Evolutionary conservation across 2,329 filamentous ascomycete species (phyloP).

Genomic region (Blastomyces percursus): DNA sequence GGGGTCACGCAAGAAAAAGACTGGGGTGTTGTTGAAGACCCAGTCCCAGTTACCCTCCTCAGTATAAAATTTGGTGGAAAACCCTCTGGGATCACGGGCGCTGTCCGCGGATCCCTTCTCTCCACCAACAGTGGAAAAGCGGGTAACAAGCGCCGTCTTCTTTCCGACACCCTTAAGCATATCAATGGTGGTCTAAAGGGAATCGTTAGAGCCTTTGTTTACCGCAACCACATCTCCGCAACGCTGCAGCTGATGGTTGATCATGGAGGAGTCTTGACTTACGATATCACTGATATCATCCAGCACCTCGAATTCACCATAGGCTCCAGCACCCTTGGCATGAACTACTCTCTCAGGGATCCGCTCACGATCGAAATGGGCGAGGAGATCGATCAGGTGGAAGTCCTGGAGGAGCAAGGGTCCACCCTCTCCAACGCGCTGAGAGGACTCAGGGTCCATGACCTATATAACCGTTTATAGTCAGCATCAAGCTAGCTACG

Average conservation of each 20-base stretch:
- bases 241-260: not conserved
- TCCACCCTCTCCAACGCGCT: constrained; percentile 47
- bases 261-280: constrained; percentile 9
- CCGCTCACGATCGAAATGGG: constrained; percentile 33
- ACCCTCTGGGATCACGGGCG: constrained; percentile 61
- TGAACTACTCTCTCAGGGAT: constrained; percentile 36
- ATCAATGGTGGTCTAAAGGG: constrained; percentile 29
- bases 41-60: constrained; percentile 64
- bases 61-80: constrained; percentile 62
- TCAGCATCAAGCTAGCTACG: constrained; percentile 7
- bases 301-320: constrained; percentile 36
- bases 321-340: constrained; percentile 34
- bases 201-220: constrained; percentile 3
- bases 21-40: constrained; percentile 47
- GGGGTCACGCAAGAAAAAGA: constrained; percentile 65
- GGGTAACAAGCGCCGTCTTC: constrained; percentile 54
- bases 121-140: constrained; percentile 67
- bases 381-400: constrained; percentile 52
- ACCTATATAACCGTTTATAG: constrained; percentile 23
- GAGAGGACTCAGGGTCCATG: constrained; percentile 41
- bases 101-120: constrained; percentile 61
- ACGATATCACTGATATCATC: constrained; percentile 42
- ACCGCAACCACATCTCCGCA: not conserved
- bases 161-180: constrained; percentile 53
- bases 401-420: constrained; percentile 55